Conservation (phyloP, 208 protist species). For the Acanthamoeba healyi region DNA sequence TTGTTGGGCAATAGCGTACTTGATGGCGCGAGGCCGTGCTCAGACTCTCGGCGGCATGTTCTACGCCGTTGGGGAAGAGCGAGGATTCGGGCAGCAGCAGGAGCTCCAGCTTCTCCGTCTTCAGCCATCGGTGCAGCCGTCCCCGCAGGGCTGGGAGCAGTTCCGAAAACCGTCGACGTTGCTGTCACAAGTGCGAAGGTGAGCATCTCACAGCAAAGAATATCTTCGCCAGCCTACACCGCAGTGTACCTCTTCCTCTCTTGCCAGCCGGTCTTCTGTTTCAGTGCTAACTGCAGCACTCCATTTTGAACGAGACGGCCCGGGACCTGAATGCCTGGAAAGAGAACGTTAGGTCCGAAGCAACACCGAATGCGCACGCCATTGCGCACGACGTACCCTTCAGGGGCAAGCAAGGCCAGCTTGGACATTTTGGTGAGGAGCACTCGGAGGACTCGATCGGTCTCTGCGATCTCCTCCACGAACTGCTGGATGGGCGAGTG, state of each 20-base stretch:
- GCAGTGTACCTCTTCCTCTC: not conserved
- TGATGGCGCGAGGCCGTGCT: constrained; percentile 11
- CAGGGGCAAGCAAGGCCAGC: constrained; percentile 18
- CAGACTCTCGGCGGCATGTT: constrained; percentile 11
- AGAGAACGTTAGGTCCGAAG: not conserved
- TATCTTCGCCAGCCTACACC: too few relatives aligned
- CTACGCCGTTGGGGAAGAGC: constrained; percentile 9
- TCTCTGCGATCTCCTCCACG: constrained; percentile 61
- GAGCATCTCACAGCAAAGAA: not conserved
- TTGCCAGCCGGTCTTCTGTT: not conserved
- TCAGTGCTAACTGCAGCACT: constrained; percentile 37
- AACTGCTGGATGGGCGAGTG: constrained; percentile 58
- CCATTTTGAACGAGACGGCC: constrained; percentile 45
- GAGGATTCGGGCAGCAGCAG: constrained; percentile 35
- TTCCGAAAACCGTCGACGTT: constrained; percentile 29
- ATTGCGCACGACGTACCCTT: not conserved
- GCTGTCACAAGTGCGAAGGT: not conserved
- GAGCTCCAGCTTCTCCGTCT: constrained; percentile 72
- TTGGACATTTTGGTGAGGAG: constrained; percentile 67
- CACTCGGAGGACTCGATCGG: constrained; percentile 66
- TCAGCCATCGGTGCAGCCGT: constrained; percentile 62
- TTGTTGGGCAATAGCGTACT: not conserved
- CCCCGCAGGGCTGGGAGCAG: constrained; percentile 49
- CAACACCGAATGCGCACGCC: not conserved
- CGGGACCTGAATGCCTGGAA: not conserved